Evolutionary conservation across 768 basidiomycete genomes (phyloP).

Genomic region (Boletus rufocinnamomeus): DNA sequence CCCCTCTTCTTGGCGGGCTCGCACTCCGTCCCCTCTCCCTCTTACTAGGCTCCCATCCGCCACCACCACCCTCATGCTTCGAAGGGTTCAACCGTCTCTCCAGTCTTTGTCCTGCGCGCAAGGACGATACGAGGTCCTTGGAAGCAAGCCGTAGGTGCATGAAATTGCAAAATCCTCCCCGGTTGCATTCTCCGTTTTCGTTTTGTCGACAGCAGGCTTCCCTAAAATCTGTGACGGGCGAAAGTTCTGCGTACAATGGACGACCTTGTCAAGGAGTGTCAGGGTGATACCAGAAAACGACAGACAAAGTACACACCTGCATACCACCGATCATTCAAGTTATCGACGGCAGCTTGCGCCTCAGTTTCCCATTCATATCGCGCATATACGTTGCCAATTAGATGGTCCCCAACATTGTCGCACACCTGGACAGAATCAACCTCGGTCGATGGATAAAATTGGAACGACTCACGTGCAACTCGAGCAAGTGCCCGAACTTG

Average conservation of each 20-base stretch:
- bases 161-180: constrained; percentile 98
- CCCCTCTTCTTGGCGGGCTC: constrained; percentile 65
- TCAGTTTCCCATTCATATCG: constrained; percentile 99
- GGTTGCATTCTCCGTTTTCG: constrained; percentile 97
- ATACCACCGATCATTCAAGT: constrained; percentile 96
- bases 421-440: constrained; percentile 61
- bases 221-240: constrained; percentile 97
- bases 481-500: constrained; percentile 93
- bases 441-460: not conserved
- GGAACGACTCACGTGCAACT: constrained; percentile 75
- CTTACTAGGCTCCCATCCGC: constrained; percentile 83
- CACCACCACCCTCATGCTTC: constrained; percentile 63
- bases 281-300: constrained; percentile 7
- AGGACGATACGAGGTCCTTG: constrained; percentile 74
- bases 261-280: constrained; percentile 57
- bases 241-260: constrained; percentile 94
- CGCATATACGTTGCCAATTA: constrained; percentile 97
- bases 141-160: constrained; percentile 94
- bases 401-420: constrained; percentile 99
- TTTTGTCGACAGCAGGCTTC: constrained; percentile 99
- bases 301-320: constrained; percentile 56
- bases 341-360: constrained; percentile 90
- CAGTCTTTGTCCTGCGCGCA: constrained; percentile 80
- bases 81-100: constrained; percentile 76
- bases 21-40: constrained; percentile 73